Percentiles rank a stretch among this genome's conserved stretches.
Evolutionary conservation across 306 rosid genomes (phyloP).

Genomic region (Cucurbita maxima): DNA sequence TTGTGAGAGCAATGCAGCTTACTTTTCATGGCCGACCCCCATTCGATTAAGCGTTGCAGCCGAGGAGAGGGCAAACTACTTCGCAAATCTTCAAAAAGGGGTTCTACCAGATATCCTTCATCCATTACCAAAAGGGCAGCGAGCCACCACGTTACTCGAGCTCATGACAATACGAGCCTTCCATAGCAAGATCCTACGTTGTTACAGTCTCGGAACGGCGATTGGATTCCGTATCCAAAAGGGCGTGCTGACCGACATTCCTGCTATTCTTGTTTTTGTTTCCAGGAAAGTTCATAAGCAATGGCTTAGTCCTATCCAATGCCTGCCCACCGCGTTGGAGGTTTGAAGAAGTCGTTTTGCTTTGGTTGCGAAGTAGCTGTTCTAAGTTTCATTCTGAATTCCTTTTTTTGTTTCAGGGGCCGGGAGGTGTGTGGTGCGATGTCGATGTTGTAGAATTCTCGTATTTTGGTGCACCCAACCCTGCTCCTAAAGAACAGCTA

Average conservation of each 20-base stretch:
- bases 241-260: conserved; percentile 83
- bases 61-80: conserved; percentile 91
- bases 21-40: conserved; percentile 93
- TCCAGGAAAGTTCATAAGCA: conserved; percentile 98
- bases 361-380: not conserved
- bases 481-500: conserved; percentile 86
- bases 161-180: conserved; percentile 97
- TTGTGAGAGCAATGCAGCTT: conserved; percentile 83
- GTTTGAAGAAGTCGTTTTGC: conserved; percentile 21
- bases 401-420: conserved; percentile 40
- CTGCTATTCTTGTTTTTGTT: conserved; percentile 96
- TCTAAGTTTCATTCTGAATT: not conserved
- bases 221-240: conserved; percentile 83
- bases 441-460: conserved; percentile 98
- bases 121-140: conserved; percentile 83
- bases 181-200: conserved; percentile 97
- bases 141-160: conserved; percentile 88
- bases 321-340: conserved; percentile 94
- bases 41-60: conserved; percentile 75
- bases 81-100: conserved; percentile 83
- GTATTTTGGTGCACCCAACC: conserved; percentile 97
- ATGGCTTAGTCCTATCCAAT: conserved; percentile 96
- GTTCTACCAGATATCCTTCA: conserved; percentile 82
- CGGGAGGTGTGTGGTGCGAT: conserved; percentile 99
- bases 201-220: conserved; percentile 97